phyloP scores from a whole-genome alignment of 129 eudicot species.

The Gnaphalium uliginosum region DNA sequence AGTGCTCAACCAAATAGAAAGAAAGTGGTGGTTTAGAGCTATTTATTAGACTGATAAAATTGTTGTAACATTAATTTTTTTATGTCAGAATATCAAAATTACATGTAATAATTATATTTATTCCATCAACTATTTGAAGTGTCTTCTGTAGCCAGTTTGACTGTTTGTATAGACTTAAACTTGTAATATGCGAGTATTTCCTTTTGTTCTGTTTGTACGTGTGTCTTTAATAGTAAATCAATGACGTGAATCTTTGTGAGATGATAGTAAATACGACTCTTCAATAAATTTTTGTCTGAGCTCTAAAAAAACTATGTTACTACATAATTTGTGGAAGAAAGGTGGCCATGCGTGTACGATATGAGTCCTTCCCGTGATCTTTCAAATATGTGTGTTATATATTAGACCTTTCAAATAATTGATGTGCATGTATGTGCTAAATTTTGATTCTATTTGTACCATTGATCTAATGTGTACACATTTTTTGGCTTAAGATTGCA shows the following conservation, averaged over 20 bases:
- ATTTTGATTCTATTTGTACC: background rate
- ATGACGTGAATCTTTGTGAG: background rate
- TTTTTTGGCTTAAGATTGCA: conserved; percentile 49
- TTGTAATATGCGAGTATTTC: background rate
- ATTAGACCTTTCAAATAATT: background rate
- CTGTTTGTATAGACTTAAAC: background rate
- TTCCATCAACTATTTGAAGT: too few relatives aligned
- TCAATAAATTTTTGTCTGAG: background rate
- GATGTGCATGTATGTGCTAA: background rate
- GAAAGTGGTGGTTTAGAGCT: background rate
- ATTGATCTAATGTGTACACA: background rate
- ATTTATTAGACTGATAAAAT: background rate
- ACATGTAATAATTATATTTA: background rate
- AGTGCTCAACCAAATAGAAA: background rate
- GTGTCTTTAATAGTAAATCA: background rate
- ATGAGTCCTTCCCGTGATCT: background rate
- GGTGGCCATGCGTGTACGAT: background rate
- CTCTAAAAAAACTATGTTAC: background rate
- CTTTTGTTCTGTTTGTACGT: background rate
- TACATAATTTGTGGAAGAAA: background rate
- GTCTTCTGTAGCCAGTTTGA: background rate
- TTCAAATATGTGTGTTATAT: background rate
- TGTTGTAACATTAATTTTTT: background rate
- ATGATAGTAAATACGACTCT: background rate
- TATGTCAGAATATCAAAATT: background rate